phyloP scores from a whole-genome alignment of 345 rosid genomes.

The Nephelium lappaceum region DNA sequence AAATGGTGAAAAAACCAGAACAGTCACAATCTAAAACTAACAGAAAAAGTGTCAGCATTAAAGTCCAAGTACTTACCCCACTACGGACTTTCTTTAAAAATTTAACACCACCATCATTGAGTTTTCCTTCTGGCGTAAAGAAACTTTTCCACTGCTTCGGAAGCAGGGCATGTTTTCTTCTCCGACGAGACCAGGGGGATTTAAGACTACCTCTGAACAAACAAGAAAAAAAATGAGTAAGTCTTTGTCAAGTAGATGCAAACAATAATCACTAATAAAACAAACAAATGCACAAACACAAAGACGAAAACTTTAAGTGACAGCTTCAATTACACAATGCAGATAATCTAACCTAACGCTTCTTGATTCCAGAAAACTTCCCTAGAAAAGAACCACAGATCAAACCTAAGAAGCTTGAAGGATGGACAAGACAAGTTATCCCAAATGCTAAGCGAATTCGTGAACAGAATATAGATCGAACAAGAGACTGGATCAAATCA shows the following conservation, averaged over 20 bases:
- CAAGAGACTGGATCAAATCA: not conserved
- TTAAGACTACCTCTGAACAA: conserved; percentile 65
- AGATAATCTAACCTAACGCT: not conserved
- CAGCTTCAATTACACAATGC: not conserved
- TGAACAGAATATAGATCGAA: too few relatives aligned
- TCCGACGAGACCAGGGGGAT: conserved; percentile 91
- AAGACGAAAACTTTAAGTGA: not conserved
- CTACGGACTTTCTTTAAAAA: conserved; percentile 90
- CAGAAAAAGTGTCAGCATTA: not conserved
- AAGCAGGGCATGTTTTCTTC: conserved; percentile 82
- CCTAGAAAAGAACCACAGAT: not conserved
- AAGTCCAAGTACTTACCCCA: conserved; percentile 62
- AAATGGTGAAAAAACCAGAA: conserved; percentile 9
- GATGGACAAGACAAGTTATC: not conserved
- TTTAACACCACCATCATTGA: conserved; percentile 78
- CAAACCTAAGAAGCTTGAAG: not conserved
- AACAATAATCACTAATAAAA: conserved; percentile 1
- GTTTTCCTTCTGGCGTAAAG: conserved; percentile 72
- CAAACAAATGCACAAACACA: not conserved
- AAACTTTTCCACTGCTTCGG: conserved; percentile 77
- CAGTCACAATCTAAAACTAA: conserved; percentile 3
- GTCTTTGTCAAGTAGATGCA: conserved; percentile 11
- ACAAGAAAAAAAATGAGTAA: conserved; percentile 15
- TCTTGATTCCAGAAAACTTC: not conserved
- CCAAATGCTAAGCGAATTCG: not conserved